Evolutionary conservation across 768 basidiomycete genomes (phyloP).

Genomic region (Lentinula edodes): DNA sequence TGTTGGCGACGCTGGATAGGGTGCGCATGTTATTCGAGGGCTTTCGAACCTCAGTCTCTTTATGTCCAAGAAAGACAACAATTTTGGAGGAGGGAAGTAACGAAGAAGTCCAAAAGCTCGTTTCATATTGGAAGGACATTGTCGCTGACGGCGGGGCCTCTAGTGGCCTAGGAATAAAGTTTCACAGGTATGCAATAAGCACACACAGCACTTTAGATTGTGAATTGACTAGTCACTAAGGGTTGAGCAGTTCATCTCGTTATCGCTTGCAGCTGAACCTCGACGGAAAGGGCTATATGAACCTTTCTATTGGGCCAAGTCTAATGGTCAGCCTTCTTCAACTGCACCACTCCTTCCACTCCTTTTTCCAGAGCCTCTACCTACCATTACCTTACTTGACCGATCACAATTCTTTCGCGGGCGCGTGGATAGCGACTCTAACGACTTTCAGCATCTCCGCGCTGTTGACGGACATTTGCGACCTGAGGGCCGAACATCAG

Average conservation of each 20-base stretch:
- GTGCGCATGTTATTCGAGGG: slow-evolving; percentile 46
- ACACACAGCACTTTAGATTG: slow-evolving; percentile 4
- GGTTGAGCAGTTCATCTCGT: slow-evolving; percentile 71
- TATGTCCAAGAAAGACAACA: slow-evolving; percentile 41
- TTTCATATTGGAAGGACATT: slow-evolving; percentile 52
- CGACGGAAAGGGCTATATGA: slow-evolving; percentile 71
- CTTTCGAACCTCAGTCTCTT: slow-evolving; percentile 42
- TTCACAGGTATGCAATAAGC: slow-evolving; percentile 47
- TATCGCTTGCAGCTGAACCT: slow-evolving; percentile 72
- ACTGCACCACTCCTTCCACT: slow-evolving; percentile 56
- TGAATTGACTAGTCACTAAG: slow-evolving; percentile 24
- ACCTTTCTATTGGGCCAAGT: slow-evolving; percentile 64
- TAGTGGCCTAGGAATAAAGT: slow-evolving; percentile 45
- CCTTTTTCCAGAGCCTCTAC: slow-evolving; percentile 71
- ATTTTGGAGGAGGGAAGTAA: slow-evolving; percentile 31
- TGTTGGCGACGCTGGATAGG: slow-evolving; percentile 31
- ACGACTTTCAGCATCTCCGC: slow-evolving; percentile 57
- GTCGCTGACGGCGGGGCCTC: slow-evolving; percentile 32
- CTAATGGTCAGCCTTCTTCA: slow-evolving; percentile 26
- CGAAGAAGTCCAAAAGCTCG: slow-evolving; percentile 40
- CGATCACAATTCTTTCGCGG: slow-evolving; percentile 58
- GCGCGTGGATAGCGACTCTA: slow-evolving; percentile 63
- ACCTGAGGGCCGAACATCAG: slow-evolving; percentile 26
- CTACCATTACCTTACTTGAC: slow-evolving; percentile 63
- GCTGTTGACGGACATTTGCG: slow-evolving; percentile 42